A percentile compares a stretch with the other conserved stretches of the same genome.
These are phyloP conservation scores for Hyaloperonospora arabidopsidis DNA, from an alignment of 352 stramenopile species.

Conservation along the genomic window DNA sequence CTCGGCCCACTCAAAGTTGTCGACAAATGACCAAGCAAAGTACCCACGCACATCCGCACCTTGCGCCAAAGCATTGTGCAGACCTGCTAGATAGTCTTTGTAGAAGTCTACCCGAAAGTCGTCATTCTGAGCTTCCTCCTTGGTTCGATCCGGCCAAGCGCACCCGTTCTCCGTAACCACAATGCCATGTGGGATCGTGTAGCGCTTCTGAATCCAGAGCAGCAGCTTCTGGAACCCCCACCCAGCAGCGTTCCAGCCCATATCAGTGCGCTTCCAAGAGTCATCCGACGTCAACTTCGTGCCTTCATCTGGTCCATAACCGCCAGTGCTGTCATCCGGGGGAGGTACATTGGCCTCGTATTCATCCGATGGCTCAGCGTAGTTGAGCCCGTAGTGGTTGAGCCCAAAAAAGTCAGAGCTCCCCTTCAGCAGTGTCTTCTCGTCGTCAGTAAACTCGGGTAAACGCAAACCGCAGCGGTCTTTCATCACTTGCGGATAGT, in stretches of 20 bases:
- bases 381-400: slow-evolving; percentile 89
- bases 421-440: slow-evolving; percentile 70
- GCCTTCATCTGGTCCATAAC: slow-evolving; percentile 34
- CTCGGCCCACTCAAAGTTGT: slow-evolving; percentile 90
- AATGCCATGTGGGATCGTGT: slow-evolving; percentile 62
- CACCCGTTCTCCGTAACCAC: slow-evolving; percentile 91
- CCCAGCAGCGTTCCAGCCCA: slow-evolving; percentile 71
- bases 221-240: slow-evolving; percentile 86
- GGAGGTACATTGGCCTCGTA: slow-evolving; percentile 34
- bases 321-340: slow-evolving; percentile 26
- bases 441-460: slow-evolving; percentile 81
- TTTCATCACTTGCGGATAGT: slow-evolving; percentile 91
- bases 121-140: slow-evolving; percentile 74
- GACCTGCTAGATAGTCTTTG: slow-evolving; percentile 71
- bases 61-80: slow-evolving; percentile 38
- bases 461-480: slow-evolving; percentile 73
- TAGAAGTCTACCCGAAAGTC: slow-evolving; percentile 74
- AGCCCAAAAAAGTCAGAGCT: slow-evolving; percentile 92
- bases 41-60: slow-evolving; percentile 72
- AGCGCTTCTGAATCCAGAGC: slow-evolving; percentile 84
- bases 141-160: slow-evolving; percentile 50
- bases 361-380: slow-evolving; percentile 34
- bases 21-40: slow-evolving; percentile 88
- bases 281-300: slow-evolving; percentile 38
- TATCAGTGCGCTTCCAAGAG: slow-evolving; percentile 64